Base-by-base conservation (phyloP, 345 rosid genomes). In the Bretschneidera sinensis region DNA sequence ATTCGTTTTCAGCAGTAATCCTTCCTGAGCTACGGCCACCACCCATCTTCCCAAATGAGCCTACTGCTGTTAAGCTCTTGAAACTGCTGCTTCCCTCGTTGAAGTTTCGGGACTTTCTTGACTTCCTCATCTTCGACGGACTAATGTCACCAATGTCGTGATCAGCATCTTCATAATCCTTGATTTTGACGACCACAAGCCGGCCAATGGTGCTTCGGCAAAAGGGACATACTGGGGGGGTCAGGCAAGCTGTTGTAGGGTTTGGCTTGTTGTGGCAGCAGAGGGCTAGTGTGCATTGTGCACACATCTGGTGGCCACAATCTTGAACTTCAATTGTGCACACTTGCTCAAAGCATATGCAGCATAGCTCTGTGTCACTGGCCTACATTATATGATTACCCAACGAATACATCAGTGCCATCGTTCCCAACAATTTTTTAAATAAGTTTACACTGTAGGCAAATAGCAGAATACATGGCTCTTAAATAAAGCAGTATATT, bases 281-380 rank as follows among this genome's bases (percentile, higher is more conserved):
- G 13, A 94, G 81, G 51, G 97, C 90, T n/a, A 94, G 80, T 0
- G 92, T 91, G 83, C 99, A 94, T 51, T 83, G 92, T 43, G 99
- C 99, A 65, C 99, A 94, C 97, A 94, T 86, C 72, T 88, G 99
- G 71, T 94, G 99, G 48, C 97, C 91, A 17, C 99, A 94, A 68
- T 72, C 78, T 63, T 86, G 84, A 4, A 94, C 97, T 83, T 91
- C 97, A 31, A 94, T 94, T 4, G 95, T 91, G 61, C 99, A 94
- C 13, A 77, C 83, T 55, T 91, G 97, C 79, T 95, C 99, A 61
- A 95, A 95, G 78, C 99, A 95, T 74, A 95, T 95, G 74, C 92
- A 88, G 74, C 99, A 95, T 45, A 91, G 59, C 59, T 95, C 97
- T 0, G 81, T 57, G 63, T 95, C 97, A 39, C 89, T 88, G 48